Percentiles rank a stretch among this genome's conserved stretches.
phyloP scores from a whole-genome alignment of 73 alveolate genomes.

The Tetrahymena thermophila region DNA sequence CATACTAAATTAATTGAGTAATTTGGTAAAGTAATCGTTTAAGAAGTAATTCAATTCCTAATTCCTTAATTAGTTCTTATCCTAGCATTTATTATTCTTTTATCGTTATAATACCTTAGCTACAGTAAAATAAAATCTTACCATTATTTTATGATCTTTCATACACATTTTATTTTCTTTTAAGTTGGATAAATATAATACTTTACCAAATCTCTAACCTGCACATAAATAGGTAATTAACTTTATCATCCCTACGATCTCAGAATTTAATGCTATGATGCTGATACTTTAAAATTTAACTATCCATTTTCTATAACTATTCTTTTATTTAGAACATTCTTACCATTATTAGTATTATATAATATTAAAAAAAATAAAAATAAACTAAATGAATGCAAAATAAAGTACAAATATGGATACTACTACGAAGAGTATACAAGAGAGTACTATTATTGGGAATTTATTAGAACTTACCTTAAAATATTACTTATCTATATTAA shows the following conservation, averaged over 20 bases:
- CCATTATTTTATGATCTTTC: background rate
- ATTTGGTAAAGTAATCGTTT: background rate
- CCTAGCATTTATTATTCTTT: too few relatives aligned
- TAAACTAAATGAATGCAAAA: background rate
- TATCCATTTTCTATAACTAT: background rate
- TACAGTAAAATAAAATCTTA: background rate
- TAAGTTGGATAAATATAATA: too few relatives aligned
- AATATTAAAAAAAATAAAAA: too few relatives aligned
- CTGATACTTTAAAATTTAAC: background rate
- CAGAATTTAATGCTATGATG: background rate
- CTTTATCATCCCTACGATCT: background rate
- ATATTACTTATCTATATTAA: background rate
- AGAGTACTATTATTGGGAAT: background rate
- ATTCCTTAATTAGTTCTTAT: background rate
- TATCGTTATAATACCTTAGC: too few relatives aligned
- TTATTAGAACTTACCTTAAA: background rate
- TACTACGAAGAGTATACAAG: background rate
- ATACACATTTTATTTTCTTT: background rate
- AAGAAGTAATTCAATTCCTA: background rate
- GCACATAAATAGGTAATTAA: background rate
- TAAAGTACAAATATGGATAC: background rate
- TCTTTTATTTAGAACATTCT: background rate
- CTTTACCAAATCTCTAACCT: background rate
- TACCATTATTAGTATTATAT: background rate
- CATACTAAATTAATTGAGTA: too few relatives aligned